phyloP scores from a whole-genome alignment of 1,284 basidiomycete species.

The Anthracocystis panici-leucophaei region DNA sequence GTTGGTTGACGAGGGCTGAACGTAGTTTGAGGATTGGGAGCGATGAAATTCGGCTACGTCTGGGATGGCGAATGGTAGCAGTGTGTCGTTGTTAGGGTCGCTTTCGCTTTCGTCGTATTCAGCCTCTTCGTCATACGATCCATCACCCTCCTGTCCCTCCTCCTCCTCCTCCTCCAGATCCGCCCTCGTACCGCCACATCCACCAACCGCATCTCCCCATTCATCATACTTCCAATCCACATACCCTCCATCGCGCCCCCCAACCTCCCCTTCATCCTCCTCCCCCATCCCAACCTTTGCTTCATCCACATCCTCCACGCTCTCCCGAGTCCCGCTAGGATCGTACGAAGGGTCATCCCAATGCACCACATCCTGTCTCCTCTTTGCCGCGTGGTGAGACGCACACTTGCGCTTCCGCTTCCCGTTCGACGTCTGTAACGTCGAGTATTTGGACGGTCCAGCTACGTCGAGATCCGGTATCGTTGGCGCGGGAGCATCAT shows the following conservation, averaged over 20 bases:
- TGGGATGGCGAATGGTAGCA: conserved; percentile 23
- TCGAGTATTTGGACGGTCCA: not conserved
- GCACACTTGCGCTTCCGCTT: not conserved
- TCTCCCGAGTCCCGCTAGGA: not conserved
- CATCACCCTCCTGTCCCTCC: not conserved
- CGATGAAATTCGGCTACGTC: conserved; percentile 25
- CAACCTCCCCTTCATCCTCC: not conserved
- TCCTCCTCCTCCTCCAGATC: not conserved
- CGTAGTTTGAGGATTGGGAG: too few relatives aligned
- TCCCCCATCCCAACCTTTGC: not conserved
- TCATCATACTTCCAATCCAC: conserved; percentile 39
- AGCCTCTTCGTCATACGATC: not conserved
- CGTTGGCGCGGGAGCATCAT: not conserved
- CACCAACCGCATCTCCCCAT: conserved; percentile 10
- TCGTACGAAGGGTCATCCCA: conserved; percentile 29
- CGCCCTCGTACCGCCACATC: not conserved
- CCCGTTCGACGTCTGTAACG: not conserved
- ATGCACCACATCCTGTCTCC: conserved; percentile 2
- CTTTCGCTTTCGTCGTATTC: not conserved
- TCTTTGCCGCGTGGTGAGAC: not conserved
- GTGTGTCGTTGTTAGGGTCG: conserved; percentile 1
- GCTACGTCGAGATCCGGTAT: not conserved
- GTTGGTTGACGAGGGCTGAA: too few relatives aligned
- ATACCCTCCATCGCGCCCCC: not conserved
- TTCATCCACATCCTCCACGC: not conserved